Evolutionary conservation across 345 rosid species (phyloP), one percentile per base, ranked within the genome.

Genomic region (Moringa oleifera): DNA sequence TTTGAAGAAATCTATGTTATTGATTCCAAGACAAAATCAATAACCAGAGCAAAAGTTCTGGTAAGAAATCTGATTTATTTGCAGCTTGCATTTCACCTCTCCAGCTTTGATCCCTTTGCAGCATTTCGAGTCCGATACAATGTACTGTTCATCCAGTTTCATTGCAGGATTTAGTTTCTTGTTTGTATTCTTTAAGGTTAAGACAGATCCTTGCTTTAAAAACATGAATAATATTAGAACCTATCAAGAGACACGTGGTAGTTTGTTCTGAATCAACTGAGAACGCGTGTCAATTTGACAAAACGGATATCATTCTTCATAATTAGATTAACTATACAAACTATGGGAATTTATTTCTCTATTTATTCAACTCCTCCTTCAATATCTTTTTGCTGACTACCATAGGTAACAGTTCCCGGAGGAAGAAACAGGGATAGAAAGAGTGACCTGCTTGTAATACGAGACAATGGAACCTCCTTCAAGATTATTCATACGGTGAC

Each of bases 1-100:
- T 89, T 89, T 80, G 98, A 92, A 79, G 96, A 92, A 82, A 89
- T 92, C 25, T 92, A 92, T 68, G 87, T 84, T 68, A 85, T 92
- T 58, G 95, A 92, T 59, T 87, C 96, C 18, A 85, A 76, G 75
- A 85, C 93, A 23, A 92, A 83, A 83, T 92, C 98, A 50, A 89
- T 92, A 65, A 84, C 91, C 51, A 84, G 98, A 79, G 98, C 97
- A 52, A 93, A 80, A 86, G 94, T 93, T 62, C 56, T 84, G 85
- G 97, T 93, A 74, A 75, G 80, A 13, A 22, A 23, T 22, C 37
- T 59, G 22, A 53, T n/a, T n/a, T n/a, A n/a, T n/a, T n/a, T n/a
- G n/a, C n/a, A n/a, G n/a, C n/a, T n/a, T n/a, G n/a, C n/a, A n/a
- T 54, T 15, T 12, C 17, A 6, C 2, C 33, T 45, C 13, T 50